These are phyloP conservation scores for Xylaria palmicola DNA, from an alignment of 495 filamentous ascomycete genomes.

Conservation along the genomic window DNA sequence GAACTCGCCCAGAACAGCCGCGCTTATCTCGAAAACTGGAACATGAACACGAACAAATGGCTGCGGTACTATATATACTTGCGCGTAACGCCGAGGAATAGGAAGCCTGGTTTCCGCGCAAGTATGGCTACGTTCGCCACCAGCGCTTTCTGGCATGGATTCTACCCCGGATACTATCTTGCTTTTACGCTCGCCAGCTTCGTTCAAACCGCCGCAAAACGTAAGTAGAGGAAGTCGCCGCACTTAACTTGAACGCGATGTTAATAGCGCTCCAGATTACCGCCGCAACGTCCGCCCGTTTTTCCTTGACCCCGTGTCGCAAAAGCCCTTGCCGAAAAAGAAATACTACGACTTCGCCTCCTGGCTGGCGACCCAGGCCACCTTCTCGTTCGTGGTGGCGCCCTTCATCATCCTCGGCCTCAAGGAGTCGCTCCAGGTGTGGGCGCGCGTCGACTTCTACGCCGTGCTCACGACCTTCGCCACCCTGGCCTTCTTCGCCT, in stretches of 20 bases:
- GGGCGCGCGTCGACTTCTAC: constrained; percentile 90
- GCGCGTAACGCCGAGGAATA: constrained; percentile 90
- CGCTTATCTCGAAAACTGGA: constrained; percentile 88
- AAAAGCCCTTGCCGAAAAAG: constrained; percentile 68
- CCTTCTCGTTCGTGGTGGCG: constrained; percentile 75
- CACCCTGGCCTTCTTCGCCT: constrained; percentile 73
- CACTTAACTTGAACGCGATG: not conserved
- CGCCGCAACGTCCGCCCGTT: constrained; percentile 90
- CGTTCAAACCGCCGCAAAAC: constrained; percentile 90
- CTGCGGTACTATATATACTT: constrained; percentile 94
- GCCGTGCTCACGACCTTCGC: constrained; percentile 62
- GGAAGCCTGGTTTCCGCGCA: constrained; percentile 94
- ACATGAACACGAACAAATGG: constrained; percentile 98
- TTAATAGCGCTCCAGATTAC: constrained; percentile 57
- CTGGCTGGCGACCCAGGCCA: constrained; percentile 75
- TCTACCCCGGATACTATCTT: constrained; percentile 95
- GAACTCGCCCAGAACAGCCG: constrained; percentile 89
- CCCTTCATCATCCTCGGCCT: constrained; percentile 84
- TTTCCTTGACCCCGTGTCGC: constrained; percentile 72
- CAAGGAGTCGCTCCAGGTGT: constrained; percentile 63
- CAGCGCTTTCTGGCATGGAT: constrained; percentile 96
- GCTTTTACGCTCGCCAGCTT: constrained; percentile 86
- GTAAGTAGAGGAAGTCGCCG: constrained; percentile 49
- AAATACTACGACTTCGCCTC: constrained; percentile 83
- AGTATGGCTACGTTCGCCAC: constrained; percentile 92